These are phyloP conservation scores for Astrothelium macrocarpum DNA, from an alignment of 495 filamentous ascomycete species.

Conservation along the genomic window DNA sequence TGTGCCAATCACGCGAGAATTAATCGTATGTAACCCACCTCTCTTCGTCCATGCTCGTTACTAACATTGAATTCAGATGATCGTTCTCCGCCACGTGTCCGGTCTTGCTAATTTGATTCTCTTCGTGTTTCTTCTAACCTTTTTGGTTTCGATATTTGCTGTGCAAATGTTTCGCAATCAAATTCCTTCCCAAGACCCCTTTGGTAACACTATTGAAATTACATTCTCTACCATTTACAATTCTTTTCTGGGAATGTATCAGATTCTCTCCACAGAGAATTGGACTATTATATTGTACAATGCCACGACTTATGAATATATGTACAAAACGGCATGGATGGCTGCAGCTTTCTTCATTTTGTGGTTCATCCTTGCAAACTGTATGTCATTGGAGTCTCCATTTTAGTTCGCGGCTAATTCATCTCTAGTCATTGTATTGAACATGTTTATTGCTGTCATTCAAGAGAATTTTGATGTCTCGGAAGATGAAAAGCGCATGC, in stretches of 20 bases:
- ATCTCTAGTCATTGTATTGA: conserved; percentile 68
- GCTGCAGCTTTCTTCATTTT: conserved; percentile 84
- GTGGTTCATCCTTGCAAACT: conserved; percentile 93
- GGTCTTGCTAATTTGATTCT: conserved; percentile 91
- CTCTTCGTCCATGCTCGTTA: not conserved
- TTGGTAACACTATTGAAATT: conserved; percentile 49
- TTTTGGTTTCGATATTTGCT: conserved; percentile 86
- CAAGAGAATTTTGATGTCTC: conserved; percentile 99
- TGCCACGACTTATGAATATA: conserved; percentile 55
- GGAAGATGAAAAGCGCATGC: conserved; percentile 93
- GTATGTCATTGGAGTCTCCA: conserved; percentile 17
- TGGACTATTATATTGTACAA: conserved; percentile 87
- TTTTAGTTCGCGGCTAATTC: conserved; percentile 5
- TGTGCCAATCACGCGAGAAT: conserved; percentile 70
- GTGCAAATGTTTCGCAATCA: conserved; percentile 87
- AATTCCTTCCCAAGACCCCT: conserved; percentile 50
- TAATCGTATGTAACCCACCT: conserved; percentile 48
- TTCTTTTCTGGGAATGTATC: conserved; percentile 95
- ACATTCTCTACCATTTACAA: conserved; percentile 90
- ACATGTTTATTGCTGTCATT: conserved; percentile 99
- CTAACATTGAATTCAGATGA: conserved; percentile 27
- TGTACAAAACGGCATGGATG: conserved; percentile 73
- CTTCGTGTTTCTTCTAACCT: conserved; percentile 93
- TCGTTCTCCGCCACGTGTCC: conserved; percentile 83
- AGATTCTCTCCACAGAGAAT: conserved; percentile 92